phyloP scores from a whole-genome alignment of 371 early-diverging fungal species.

The Parasitella parasitica region DNA sequence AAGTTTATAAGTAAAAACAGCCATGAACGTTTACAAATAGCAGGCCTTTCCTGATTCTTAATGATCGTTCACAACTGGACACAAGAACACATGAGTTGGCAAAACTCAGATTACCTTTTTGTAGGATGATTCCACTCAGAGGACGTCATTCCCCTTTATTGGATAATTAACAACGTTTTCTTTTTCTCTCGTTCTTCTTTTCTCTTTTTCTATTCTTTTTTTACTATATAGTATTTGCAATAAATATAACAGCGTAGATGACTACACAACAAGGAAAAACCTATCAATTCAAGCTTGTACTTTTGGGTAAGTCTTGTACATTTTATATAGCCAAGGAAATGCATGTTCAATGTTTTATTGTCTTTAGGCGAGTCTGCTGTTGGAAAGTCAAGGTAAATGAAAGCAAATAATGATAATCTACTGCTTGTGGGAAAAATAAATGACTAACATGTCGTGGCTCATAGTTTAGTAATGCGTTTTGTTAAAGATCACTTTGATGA shows the following conservation, averaged over 20 bases:
- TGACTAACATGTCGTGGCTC: background rate
- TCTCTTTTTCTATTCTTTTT: background rate
- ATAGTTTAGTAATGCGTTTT: conserved; percentile 90
- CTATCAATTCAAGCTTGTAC: conserved; percentile 79
- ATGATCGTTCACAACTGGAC: background rate
- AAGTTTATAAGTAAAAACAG: too few relatives aligned
- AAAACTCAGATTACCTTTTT: background rate
- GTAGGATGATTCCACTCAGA: background rate
- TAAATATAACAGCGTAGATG: background rate
- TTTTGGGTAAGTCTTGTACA: conserved; percentile 59
- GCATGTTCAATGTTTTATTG: background rate
- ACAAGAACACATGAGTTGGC: background rate
- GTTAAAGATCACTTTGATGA: conserved; percentile 97
- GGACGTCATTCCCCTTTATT: conserved; percentile 3
- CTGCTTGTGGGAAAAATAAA: background rate
- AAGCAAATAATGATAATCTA: background rate
- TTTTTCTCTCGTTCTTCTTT: background rate
- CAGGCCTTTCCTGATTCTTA: too few relatives aligned
- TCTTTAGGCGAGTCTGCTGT: conserved; percentile 89
- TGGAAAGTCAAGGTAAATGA: conserved; percentile 79
- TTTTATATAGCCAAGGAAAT: background rate
- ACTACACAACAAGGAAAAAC: conserved; percentile 44
- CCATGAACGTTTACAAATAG: too few relatives aligned
- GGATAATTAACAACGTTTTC: background rate
- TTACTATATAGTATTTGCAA: background rate